Evolutionary conservation across 768 basidiomycete genomes (phyloP).

Genomic region (Amanita fuliginea): DNA sequence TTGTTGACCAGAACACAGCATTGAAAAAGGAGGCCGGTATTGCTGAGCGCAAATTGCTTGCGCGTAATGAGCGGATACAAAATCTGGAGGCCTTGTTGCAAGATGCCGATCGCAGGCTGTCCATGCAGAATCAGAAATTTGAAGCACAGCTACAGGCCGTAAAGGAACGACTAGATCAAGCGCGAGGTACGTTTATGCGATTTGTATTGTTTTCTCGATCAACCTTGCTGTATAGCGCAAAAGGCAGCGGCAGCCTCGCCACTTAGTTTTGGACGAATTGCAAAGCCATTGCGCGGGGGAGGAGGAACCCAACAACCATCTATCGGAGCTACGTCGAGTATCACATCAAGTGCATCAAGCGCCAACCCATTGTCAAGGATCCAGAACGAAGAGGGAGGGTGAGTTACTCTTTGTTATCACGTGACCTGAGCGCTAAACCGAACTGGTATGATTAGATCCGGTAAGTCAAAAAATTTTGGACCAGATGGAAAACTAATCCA

Average conservation of each 20-base stretch:
- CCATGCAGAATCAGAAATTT: slow-evolving; percentile 92
- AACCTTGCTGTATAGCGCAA: slow-evolving; percentile 42
- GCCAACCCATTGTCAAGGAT: slow-evolving; percentile 59
- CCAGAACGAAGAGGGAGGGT: slow-evolving; percentile 75
- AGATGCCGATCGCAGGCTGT: slow-evolving; percentile 86
- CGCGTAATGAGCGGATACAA: slow-evolving; percentile 95
- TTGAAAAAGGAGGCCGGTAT: slow-evolving; percentile 97
- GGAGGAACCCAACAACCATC: slow-evolving; percentile 48
- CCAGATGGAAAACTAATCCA: slow-evolving; percentile 6
- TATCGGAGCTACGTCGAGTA: slow-evolving; percentile 28
- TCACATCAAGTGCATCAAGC: slow-evolving; percentile 30
- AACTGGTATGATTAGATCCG: slow-evolving; percentile 21
- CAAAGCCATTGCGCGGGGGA: slow-evolving; percentile 91
- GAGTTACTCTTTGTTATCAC: slow-evolving; percentile 22
- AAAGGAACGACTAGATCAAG: slow-evolving; percentile 86
- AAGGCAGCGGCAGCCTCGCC: slow-evolving; percentile 60
- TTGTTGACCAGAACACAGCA: slow-evolving; percentile 95
- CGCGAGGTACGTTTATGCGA: slow-evolving; percentile 54
- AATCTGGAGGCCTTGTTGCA: slow-evolving; percentile 89
- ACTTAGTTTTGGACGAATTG: slow-evolving; percentile 87
- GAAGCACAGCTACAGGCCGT: slow-evolving; percentile 88
- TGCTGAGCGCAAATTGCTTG: slow-evolving; percentile 91
- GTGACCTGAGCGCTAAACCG: slow-evolving; percentile 13
- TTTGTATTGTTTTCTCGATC: slow-evolving; percentile 3
- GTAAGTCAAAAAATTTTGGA: slow-evolving; percentile 17